Evolutionary conservation across 2,329 filamentous ascomycete genomes (phyloP).

Genomic region (Ophiostoma angusticollis): DNA sequence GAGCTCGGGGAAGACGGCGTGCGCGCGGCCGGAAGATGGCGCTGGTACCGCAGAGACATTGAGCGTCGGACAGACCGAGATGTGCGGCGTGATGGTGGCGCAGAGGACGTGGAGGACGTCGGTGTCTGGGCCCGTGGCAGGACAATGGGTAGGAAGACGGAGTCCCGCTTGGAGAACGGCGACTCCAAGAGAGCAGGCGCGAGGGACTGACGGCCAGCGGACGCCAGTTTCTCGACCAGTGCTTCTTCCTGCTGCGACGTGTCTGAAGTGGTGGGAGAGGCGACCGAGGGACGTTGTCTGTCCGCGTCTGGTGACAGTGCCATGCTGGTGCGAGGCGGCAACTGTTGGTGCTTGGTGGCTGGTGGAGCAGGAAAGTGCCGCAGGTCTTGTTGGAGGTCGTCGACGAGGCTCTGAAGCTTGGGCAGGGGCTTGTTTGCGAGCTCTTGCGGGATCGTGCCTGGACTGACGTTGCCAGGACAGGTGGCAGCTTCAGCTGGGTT

Average conservation of each 20-base stretch:
- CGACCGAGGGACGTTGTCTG: no score
- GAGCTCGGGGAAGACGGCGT: slow-evolving; percentile 20
- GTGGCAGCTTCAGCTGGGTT: slow-evolving; percentile 3
- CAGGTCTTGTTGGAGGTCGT: slow-evolving; percentile 8
- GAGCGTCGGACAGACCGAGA: slow-evolving; percentile 6
- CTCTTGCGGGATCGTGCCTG: slow-evolving; percentile 3
- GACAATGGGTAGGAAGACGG: slow-evolving; percentile 1
- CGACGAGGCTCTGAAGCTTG: slow-evolving; percentile 2
- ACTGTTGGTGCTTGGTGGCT: not conserved
- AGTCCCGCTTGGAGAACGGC: not conserved
- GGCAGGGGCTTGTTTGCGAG: no score
- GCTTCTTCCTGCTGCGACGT: no score
- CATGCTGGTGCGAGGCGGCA: not conserved
- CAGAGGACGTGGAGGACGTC: not conserved
- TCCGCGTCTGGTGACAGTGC: not conserved
- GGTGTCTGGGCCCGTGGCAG: slow-evolving; percentile 4
- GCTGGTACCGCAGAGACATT: slow-evolving; percentile 9
- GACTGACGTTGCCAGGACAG: slow-evolving; percentile 12
- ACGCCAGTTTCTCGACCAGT: not conserved
- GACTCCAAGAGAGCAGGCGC: not conserved
- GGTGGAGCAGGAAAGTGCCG: not conserved
- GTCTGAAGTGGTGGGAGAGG: no score
- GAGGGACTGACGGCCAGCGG: no score
- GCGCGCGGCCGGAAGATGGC: slow-evolving; percentile 7
- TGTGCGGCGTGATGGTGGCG: slow-evolving; percentile 16